Base-by-base conservation (phyloP, 139 green algal genomes). In the Coelastrella sp. region DNA sequence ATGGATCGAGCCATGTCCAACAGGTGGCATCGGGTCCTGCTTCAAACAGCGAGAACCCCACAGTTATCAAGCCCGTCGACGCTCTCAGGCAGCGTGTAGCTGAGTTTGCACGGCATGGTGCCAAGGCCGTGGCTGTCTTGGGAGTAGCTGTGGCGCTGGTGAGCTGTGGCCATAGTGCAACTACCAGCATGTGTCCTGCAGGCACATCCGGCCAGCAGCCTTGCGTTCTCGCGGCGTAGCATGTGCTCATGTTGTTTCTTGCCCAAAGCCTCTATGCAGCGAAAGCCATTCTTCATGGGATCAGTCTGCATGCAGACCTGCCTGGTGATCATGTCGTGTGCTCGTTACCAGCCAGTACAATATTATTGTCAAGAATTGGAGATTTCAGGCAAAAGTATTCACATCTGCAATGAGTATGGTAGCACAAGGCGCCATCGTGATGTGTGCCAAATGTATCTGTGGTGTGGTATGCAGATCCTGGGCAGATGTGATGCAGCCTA, bases 101-200 rank as follows among this genome's bases (percentile, higher is more conserved):
- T 5, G 49, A 57, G 12, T 65, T 78, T 6, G 14, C 72, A 7
- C 35, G 81, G 73, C 35, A 22, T 8, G 66, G 14, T 24, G 86
- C 79, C 8, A 91, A 91, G 78, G 35, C 24, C 0, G 87, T 81
- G 17, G 87, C 78, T 17, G 27, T 91, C 22, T 22, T 79, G 35
- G 87, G 61, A 6, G 59, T 91, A 35, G 87, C 87, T 11, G 19
- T 81, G 17, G 78, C 78, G 7, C 78, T 91, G 87, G 87, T 91
- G 58, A 87, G 87, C 11, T 83, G 25, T 58, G 74, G 68, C 68
- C n/a, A 25, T 76, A 25, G 68, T 76, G 35, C 35, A 49, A 49
- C 35, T 49, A 49, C 35, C 35, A 49, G 35, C 35, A 49, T 49
- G 35, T 49, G 35, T 49, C 35, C 35, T 49, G 35, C 35, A 49